phyloP scores from a whole-genome alignment of 768 basidiomycete genomes.

The Rhizopogon salebrosus region DNA sequence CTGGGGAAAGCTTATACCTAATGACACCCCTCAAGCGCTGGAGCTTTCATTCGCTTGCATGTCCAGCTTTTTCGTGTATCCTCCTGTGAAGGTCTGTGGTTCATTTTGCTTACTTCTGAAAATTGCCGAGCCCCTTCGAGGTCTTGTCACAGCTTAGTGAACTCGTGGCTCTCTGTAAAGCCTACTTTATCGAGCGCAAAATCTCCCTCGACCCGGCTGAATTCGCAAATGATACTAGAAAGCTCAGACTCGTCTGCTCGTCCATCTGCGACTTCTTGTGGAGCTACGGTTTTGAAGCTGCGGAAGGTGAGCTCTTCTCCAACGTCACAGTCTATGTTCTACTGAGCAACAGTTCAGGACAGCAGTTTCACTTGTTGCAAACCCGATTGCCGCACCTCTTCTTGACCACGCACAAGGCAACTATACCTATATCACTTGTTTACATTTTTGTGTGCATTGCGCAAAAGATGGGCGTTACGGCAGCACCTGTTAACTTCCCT shows the following conservation, averaged over 20 bases:
- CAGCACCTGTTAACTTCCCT: slow-evolving; percentile 54
- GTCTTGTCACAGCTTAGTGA: slow-evolving; percentile 34
- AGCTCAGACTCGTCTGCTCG: slow-evolving; percentile 26
- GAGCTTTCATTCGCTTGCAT: slow-evolving; percentile 44
- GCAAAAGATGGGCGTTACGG: slow-evolving; percentile 44
- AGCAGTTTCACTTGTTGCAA: slow-evolving; percentile 37
- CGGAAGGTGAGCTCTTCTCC: slow-evolving; percentile 30
- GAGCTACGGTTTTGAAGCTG: slow-evolving; percentile 40
- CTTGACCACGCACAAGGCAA: slow-evolving; percentile 41
- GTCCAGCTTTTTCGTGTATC: slow-evolving; percentile 47
- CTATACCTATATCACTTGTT: slow-evolving; percentile 56
- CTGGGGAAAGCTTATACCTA: slow-evolving; percentile 28
- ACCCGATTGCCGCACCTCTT: slow-evolving; percentile 60
- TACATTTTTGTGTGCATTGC: slow-evolving; percentile 54
- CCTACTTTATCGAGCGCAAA: slow-evolving; percentile 27
- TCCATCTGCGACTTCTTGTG: slow-evolving; percentile 49
- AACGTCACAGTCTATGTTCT: neutral
- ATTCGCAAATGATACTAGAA: slow-evolving; percentile 27
- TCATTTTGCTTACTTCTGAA: neutral
- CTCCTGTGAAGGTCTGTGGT: slow-evolving; percentile 35
- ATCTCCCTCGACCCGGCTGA: slow-evolving; percentile 24
- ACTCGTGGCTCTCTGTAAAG: slow-evolving; percentile 36
- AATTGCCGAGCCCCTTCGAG: slow-evolving; percentile 21
- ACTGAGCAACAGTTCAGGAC: slow-evolving; percentile 18
- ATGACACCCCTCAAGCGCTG: slow-evolving; percentile 23